phyloP scores from a whole-genome alignment of 208 protist species.

The Leishmania aethiopica region DNA sequence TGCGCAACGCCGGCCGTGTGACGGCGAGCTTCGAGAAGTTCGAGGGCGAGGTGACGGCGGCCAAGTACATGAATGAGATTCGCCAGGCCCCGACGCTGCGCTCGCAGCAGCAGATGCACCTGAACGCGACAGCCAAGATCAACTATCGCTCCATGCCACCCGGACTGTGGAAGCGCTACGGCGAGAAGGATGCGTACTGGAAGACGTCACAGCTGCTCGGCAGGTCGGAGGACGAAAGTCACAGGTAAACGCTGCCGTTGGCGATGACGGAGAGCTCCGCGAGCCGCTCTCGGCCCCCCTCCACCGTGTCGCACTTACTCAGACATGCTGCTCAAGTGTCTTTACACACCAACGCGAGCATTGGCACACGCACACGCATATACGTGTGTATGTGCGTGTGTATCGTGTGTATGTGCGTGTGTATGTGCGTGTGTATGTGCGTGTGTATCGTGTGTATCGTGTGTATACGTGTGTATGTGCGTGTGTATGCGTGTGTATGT shows the following conservation, averaged over 20 bases:
- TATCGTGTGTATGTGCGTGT: neutral
- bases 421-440: too few relatives aligned
- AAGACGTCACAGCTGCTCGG: conserved; percentile 72
- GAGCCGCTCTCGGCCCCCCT: neutral
- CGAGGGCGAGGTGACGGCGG: conserved; percentile 75
- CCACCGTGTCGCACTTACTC: neutral
- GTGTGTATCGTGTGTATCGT: too few relatives aligned
- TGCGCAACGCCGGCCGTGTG: conserved; percentile 64
- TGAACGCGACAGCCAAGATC: conserved; percentile 88
- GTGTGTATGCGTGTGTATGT: too few relatives aligned
- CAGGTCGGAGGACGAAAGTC: conserved; percentile 49
- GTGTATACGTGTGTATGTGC: too few relatives aligned
- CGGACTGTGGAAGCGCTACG: conserved; percentile 89
- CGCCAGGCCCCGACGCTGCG: conserved; percentile 78
- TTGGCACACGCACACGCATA: neutral
- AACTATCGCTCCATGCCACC: conserved; percentile 90
- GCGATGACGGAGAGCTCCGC: neutral
- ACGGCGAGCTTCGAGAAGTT: conserved; percentile 88
- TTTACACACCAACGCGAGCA: neutral
- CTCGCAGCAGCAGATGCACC: conserved; percentile 88
- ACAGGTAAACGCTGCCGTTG: conserved; percentile 10
- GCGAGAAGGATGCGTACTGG: conserved; percentile 72
- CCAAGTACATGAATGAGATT: conserved; percentile 86
- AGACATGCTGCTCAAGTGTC: neutral
- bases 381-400: neutral